Conservation (phyloP, 768 basidiomycete genomes). For the Chalciporus chontae region DNA sequence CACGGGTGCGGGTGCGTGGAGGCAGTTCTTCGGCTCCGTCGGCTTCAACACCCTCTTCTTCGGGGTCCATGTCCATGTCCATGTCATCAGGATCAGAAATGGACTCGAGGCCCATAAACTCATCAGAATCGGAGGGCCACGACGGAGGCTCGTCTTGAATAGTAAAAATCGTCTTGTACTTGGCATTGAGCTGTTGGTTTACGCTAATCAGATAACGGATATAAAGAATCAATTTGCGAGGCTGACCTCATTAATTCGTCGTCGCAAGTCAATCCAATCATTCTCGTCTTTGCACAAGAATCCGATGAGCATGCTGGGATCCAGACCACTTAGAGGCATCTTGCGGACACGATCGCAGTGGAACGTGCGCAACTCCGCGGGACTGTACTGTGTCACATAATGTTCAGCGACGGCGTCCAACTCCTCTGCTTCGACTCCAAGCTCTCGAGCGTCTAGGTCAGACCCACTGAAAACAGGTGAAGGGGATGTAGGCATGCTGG, state of each 20-base stretch:
- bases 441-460: slow-evolving; percentile 38
- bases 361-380: slow-evolving; percentile 78
- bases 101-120: slow-evolving; percentile 71
- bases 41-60: slow-evolving; percentile 43
- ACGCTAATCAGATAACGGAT: slow-evolving; percentile 7
- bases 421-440: slow-evolving; percentile 30
- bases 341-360: slow-evolving; percentile 96
- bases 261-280: slow-evolving; percentile 83
- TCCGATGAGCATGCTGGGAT: slow-evolving; percentile 96
- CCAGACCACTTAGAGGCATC: slow-evolving; percentile 87
- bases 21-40: slow-evolving; percentile 31
- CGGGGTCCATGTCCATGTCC: slow-evolving; percentile 55
- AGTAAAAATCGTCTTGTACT: slow-evolving; percentile 74
- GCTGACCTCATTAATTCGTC: slow-evolving; percentile 69
- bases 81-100: slow-evolving; percentile 77
- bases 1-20: slow-evolving; percentile 18
- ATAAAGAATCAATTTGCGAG: neutral
- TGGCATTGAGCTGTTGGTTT: slow-evolving; percentile 30
- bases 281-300: slow-evolving; percentile 80
- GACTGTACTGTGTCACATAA: slow-evolving; percentile 70
- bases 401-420: slow-evolving; percentile 52
- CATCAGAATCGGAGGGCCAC: slow-evolving; percentile 76
- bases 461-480: slow-evolving; percentile 20
- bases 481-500: slow-evolving; percentile 21
- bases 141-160: slow-evolving; percentile 85